These are phyloP conservation scores for Mycothermus thermophilus DNA, from an alignment of 495 filamentous ascomycete species.

Conservation along the genomic window DNA sequence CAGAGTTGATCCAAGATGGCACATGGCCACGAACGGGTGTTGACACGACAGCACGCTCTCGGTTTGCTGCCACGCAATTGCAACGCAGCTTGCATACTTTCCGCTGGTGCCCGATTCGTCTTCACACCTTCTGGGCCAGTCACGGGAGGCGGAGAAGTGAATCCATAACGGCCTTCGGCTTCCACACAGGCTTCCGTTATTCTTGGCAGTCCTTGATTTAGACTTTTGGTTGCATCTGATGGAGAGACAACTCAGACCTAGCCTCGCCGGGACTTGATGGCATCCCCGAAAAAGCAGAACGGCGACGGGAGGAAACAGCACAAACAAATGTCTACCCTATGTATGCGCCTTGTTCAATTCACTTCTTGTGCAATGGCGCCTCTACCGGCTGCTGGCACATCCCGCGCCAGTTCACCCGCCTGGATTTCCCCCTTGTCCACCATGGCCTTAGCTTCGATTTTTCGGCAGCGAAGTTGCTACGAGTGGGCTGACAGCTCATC, in stretches of 20 bases:
- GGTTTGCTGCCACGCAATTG: conserved; percentile 1
- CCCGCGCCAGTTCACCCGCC: conserved; percentile 4
- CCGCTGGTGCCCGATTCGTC: conserved; percentile 3
- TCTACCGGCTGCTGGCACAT: neutral
- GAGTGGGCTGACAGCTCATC: conserved; percentile 9
- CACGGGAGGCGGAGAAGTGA: conserved; percentile 3
- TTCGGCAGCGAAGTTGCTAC: conserved; percentile 5
- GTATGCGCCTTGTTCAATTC: too few species aligned
- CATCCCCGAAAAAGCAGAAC: neutral
- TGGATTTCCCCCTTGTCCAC: neutral
- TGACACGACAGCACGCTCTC: neutral
- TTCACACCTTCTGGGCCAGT: neutral
- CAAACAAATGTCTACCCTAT: too few species aligned
- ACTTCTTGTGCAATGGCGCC: too few species aligned
- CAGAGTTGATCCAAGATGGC: too few species aligned
- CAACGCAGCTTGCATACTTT: too few species aligned
- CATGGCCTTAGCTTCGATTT: conserved; percentile 4
- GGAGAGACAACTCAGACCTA: conserved; percentile 9
- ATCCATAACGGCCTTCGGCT: too few species aligned
- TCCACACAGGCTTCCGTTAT: neutral
- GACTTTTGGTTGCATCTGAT: neutral
- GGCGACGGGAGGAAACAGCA: too few species aligned
- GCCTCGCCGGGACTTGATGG: conserved; percentile 1
- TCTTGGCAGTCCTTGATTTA: conserved; percentile 3
- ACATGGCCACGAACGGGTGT: too few species aligned